Evolutionary conservation across 345 rosid genomes (phyloP).

Genomic region (Eucalyptus camaldulensis): DNA sequence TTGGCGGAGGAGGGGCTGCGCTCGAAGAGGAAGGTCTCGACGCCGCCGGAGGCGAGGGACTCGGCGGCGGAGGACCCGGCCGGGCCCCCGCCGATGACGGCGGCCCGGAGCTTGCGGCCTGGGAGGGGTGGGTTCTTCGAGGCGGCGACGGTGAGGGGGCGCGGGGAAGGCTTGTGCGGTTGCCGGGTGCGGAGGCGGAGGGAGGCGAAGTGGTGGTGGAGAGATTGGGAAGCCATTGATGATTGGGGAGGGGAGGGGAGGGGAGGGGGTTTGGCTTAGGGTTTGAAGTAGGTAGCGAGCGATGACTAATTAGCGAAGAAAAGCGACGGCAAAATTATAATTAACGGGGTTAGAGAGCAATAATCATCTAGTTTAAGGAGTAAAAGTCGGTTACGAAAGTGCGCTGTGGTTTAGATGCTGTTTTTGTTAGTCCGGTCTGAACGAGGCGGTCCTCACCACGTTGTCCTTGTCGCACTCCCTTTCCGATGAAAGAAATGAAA

Average conservation of each 20-base stretch:
- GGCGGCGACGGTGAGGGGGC: constrained; percentile 6
- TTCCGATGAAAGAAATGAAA: not conserved
- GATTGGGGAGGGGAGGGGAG: not conserved
- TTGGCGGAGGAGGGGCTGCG: constrained; percentile 41
- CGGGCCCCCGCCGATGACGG: constrained; percentile 55
- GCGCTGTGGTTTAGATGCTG: not conserved
- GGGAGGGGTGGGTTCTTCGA: constrained; percentile 1
- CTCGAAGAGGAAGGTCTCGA: constrained; percentile 63
- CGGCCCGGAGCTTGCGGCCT: constrained; percentile 42
- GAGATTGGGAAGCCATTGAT: constrained; percentile 9
- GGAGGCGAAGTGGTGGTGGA: not conserved
- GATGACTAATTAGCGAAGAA: not conserved
- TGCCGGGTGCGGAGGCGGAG: not conserved
- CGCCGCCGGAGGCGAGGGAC: constrained; percentile 33
- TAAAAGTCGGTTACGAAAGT: not conserved
- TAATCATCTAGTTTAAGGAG: not conserved
- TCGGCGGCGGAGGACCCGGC: constrained; percentile 61
- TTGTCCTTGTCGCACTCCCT: not conserved
- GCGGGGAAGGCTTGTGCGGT: not conserved
- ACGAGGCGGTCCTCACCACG: not conserved
- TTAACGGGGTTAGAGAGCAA: not conserved
- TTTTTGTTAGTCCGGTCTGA: not conserved
- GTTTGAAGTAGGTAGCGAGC: not conserved
- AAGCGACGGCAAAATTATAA: not conserved
- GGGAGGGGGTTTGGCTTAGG: not conserved